Conservation (phyloP, 257 asterid genomes). For the Gentiana macrophylla region DNA sequence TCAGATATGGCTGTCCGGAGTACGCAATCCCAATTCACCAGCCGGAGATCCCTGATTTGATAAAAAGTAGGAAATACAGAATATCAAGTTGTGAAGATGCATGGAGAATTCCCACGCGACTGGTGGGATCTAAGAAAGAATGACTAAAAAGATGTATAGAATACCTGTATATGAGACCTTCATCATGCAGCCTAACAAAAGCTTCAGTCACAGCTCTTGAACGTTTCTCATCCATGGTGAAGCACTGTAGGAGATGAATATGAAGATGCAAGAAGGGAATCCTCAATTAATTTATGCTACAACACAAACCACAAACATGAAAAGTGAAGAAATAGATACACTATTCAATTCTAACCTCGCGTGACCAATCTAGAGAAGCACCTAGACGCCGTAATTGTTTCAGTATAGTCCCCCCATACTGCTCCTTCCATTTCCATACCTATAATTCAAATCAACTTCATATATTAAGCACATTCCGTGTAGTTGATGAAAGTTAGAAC, state of each 20-base stretch:
- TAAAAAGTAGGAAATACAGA: neutral
- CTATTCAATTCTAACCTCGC: slow-evolving; percentile 74
- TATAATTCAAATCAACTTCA: slow-evolving; percentile 9
- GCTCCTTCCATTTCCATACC: slow-evolving; percentile 97
- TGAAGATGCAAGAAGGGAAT: slow-evolving; percentile 1
- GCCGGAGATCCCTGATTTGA: slow-evolving; percentile 61
- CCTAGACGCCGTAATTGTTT: slow-evolving; percentile 83
- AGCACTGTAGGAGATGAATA: slow-evolving; percentile 37
- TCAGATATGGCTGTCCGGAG: slow-evolving; percentile 95
- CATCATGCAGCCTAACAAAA: slow-evolving; percentile 73
- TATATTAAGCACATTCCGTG: neutral
- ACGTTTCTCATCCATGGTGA: slow-evolving; percentile 91
- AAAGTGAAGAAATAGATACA: slow-evolving; percentile 2
- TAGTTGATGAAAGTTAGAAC: too few relatives aligned
- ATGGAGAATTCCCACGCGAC: too few relatives aligned
- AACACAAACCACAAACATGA: slow-evolving; percentile 5
- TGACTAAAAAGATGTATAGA: neutral
- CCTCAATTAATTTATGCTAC: neutral
- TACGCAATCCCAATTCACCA: slow-evolving; percentile 94
- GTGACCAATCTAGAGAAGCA: slow-evolving; percentile 92
- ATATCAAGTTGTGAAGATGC: too few relatives aligned
- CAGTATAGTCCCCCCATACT: slow-evolving; percentile 81
- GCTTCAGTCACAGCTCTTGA: slow-evolving; percentile 92
- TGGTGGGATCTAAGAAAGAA: too few relatives aligned
- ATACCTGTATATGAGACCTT: slow-evolving; percentile 82